Percentiles rank a stretch among this genome's conserved stretches.
These are phyloP conservation scores for Cucumis cinereus DNA, from an alignment of 306 rosid genomes.

Conservation along the genomic window DNA sequence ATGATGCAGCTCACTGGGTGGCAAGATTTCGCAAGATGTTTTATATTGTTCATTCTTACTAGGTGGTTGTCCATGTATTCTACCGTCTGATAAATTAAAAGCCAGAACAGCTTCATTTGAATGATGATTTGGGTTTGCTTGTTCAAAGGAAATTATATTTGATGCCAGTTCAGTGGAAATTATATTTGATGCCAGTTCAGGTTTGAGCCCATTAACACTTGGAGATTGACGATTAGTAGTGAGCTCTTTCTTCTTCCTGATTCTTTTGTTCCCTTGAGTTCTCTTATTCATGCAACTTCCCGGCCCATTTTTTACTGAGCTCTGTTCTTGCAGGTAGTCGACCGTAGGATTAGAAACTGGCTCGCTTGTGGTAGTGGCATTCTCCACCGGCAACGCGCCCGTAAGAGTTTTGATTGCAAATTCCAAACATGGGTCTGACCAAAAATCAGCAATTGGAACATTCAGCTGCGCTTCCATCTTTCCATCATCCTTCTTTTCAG, in stretches of 20 bases:
- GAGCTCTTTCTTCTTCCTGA: conserved; percentile 30
- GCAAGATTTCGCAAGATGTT: conserved; percentile 3
- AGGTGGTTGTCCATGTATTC: conserved; percentile 16
- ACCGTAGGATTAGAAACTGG: conserved; percentile 17
- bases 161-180: conserved; percentile 32
- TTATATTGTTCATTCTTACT: conserved; percentile 6
- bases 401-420: conserved; percentile 50
- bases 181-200: conserved; percentile 32
- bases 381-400: conserved; percentile 47
- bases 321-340: conserved; percentile 20
- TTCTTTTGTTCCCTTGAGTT: conserved; percentile 21
- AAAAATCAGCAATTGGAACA: conserved; percentile 21
- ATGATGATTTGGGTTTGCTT: conserved; percentile 32
- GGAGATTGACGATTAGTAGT: conserved; percentile 30
- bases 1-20: conserved; percentile 8
- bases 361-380: conserved; percentile 18
- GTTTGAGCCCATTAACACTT: conserved; percentile 45
- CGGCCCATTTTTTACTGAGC: conserved; percentile 12
- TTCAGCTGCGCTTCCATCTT: conserved; percentile 21
- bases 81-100: conserved; percentile 11
- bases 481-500: conserved; percentile 19
- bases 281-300: conserved; percentile 23
- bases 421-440: conserved; percentile 34
- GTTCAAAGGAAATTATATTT: conserved; percentile 23
- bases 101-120: conserved; percentile 17